Evolutionary conservation across 1,139 yeast genomes (phyloP).

Genomic region (Scheffersomyces stambukii): DNA sequence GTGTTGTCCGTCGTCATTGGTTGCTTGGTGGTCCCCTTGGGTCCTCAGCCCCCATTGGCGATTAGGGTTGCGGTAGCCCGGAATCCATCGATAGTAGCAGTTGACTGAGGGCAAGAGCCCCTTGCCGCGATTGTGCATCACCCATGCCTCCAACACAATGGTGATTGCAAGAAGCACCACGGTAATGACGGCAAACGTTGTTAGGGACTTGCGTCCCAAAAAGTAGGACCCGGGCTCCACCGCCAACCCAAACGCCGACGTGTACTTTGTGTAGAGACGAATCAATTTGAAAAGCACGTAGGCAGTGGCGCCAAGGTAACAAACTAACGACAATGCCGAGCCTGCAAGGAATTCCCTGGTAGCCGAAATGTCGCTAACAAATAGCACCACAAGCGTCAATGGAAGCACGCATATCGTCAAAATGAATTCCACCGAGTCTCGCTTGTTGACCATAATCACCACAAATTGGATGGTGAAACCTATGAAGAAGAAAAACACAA

Average conservation of each 20-base stretch:
- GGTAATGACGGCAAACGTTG: constrained; percentile 47
- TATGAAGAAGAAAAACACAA: constrained; percentile 47
- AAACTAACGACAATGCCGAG: constrained; percentile 23
- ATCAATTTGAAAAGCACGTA: constrained; percentile 50
- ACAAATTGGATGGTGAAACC: constrained; percentile 54
- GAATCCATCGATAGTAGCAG: constrained; percentile 17
- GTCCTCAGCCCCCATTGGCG: neutral
- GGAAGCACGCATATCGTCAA: constrained; percentile 50
- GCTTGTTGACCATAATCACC: constrained; percentile 41
- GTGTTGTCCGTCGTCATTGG: neutral
- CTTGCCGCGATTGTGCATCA: constrained; percentile 34
- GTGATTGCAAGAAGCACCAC: constrained; percentile 36
- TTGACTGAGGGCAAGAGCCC: constrained; percentile 35
- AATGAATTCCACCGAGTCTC: constrained; percentile 43
- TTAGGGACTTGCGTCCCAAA: constrained; percentile 46
- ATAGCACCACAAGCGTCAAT: constrained; percentile 36
- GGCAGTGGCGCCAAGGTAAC: constrained; percentile 42
- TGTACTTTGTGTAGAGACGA: constrained; percentile 43
- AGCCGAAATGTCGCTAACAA: constrained; percentile 35
- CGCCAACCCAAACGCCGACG: constrained; percentile 22
- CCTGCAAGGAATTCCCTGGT: constrained; percentile 32
- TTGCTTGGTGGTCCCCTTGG: neutral
- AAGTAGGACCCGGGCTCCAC: constrained; percentile 33
- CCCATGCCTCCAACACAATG: constrained; percentile 30
- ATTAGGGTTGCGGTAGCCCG: constrained; percentile 6